Conservation (phyloP, 305 asterid species). For the Fraxinus latifolia region DNA sequence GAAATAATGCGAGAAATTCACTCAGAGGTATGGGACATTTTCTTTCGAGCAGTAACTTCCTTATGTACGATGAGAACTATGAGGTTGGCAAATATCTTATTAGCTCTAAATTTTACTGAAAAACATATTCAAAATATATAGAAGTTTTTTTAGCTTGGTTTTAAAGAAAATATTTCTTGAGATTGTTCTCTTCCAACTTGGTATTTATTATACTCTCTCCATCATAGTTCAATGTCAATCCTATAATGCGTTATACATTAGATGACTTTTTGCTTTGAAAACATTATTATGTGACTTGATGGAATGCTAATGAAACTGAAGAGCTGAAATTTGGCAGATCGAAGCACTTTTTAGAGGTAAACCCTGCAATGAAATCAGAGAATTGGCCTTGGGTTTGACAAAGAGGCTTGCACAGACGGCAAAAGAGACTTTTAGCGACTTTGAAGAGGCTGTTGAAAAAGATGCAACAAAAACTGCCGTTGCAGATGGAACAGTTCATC, state of each 20-base stretch:
- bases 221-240: not conserved
- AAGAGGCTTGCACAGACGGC: constrained; percentile 96
- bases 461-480: constrained; percentile 99
- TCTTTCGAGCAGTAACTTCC: not conserved
- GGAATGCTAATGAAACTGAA: constrained; percentile 2
- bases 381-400: constrained; percentile 85
- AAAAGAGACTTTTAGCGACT: constrained; percentile 92
- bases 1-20: constrained; percentile 98
- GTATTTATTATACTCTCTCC: not conserved
- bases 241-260: not conserved
- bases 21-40: constrained; percentile 56
- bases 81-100: not conserved
- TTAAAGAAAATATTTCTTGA: not conserved
- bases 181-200: not conserved
- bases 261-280: constrained; percentile 7
- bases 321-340: constrained; percentile 50
- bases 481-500: constrained; percentile 96
- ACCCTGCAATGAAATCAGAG: constrained; percentile 82
- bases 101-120: not conserved
- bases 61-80: not conserved
- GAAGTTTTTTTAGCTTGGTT: not conserved
- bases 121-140: not conserved
- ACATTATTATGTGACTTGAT: constrained; percentile 1
- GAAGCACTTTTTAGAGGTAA: constrained; percentile 81
- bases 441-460: constrained; percentile 97